Evolutionary conservation across 2,329 filamentous ascomycete genomes (phyloP), one percentile per base, ranked within the genome.

Genomic region (Colletotrichum cuscutae): DNA sequence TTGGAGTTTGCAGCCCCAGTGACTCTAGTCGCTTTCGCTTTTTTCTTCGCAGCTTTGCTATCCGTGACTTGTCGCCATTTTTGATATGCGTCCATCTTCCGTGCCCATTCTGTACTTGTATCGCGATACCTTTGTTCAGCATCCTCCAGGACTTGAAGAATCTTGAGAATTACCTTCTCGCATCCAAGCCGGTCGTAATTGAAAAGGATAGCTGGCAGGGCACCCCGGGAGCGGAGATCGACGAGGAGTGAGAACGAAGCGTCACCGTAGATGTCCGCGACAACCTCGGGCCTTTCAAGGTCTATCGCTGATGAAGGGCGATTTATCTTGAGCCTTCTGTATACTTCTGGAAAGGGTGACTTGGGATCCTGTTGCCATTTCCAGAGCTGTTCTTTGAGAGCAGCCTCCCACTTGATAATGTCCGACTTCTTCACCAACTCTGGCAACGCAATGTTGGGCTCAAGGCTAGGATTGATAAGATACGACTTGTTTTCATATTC

Each of bases 141-240:
- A 1, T 84, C 77, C 62, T 86, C 78, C 0, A 95, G 82, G 71
- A 90, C 84, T 0, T 80, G 76, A 1, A 92, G 79, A 0, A 95
- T 76, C 0, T 81, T 77, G 28, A 80, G 76, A 30, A 89, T 87
- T 32, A 93, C 88, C 11, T 80, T 79, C 79, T 95, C 93, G 76
- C 94, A 95, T 35, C 84, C 81, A 1, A 81, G 80, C 60, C 93
- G 89, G 75, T 95, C 92, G 76, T 94, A 96, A 78, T 94, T 94
- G 84, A 96, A 96, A 1, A 95, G 80, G 13, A 96, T 90, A 0
- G 92, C 93, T 0, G 93, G 94, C 1, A 96, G 84, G 0, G 91
- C 92, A 68, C 89, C 88, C 68, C 90, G 88, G 19, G 85, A 83
- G 61, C 94, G 88, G 1, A 95, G 84, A 37, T 90, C 87, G 19